These are phyloP conservation scores for Naganishia sp. DNA, from an alignment of 1,284 basidiomycete genomes.

Conservation along the genomic window DNA sequence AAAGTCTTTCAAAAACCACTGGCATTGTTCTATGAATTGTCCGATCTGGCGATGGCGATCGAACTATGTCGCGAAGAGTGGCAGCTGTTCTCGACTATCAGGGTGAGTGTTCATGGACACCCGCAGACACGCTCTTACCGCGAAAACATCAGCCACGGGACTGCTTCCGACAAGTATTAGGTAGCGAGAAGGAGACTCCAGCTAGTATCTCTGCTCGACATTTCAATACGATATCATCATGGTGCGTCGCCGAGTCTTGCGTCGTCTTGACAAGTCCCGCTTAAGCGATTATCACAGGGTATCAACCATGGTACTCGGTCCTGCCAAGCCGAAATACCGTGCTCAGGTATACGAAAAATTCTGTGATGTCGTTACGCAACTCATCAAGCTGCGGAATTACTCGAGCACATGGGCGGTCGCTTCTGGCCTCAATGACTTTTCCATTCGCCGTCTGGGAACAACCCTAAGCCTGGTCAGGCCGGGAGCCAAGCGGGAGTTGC, in stretches of 20 bases:
- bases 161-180: conserved; percentile 50
- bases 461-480: conserved; percentile 45
- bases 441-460: conserved; percentile 45
- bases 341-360: conserved; percentile 52
- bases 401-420: conserved; percentile 51
- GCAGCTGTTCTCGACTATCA: conserved; percentile 47
- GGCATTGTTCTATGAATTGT: conserved; percentile 29
- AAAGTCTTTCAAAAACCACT: conserved; percentile 29
- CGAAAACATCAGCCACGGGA: conserved; percentile 43
- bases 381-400: conserved; percentile 54
- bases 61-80: conserved; percentile 53
- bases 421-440: conserved; percentile 50
- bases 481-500: conserved; percentile 41
- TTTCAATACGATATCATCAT: conserved; percentile 53
- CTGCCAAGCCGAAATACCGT: conserved; percentile 49
- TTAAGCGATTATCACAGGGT: conserved; percentile 37
- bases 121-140: background rate
- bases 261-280: background rate
- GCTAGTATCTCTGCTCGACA: conserved; percentile 48
- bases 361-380: conserved; percentile 47
- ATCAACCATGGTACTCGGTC: conserved; percentile 50
- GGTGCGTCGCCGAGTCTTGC: conserved; percentile 37
- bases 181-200: conserved; percentile 48
- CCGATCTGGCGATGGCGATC: conserved; percentile 43
- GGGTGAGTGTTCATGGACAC: conserved; percentile 39